Evolutionary conservation across 208 protist genomes (phyloP).

Genomic region (Trypanosoma avium): DNA sequence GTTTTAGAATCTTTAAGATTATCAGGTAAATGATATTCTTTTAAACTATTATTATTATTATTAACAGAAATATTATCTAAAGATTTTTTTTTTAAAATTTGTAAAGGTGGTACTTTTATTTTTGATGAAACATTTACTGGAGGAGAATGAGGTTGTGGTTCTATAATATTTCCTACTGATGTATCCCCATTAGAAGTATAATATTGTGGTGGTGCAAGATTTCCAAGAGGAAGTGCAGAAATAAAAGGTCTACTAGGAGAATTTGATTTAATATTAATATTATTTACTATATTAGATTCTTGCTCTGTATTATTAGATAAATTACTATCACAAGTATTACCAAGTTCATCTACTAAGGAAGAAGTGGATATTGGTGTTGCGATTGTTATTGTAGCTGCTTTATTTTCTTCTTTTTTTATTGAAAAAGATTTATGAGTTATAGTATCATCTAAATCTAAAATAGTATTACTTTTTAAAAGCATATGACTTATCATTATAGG

Average conservation of each 20-base stretch:
- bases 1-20: slow-evolving; percentile 25
- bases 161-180: too few relatives aligned
- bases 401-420: not conserved
- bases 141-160: too few relatives aligned
- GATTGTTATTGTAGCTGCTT: not conserved
- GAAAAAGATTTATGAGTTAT: not conserved
- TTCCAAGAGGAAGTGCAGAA: slow-evolving; percentile 47
- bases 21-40: not conserved
- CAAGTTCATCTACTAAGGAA: not conserved
- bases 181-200: slow-evolving; percentile 64
- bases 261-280: not conserved
- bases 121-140: not conserved
- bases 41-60: not conserved
- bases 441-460: not conserved
- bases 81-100: too few relatives aligned
- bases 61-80: too few relatives aligned
- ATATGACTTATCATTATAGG: slow-evolving; percentile 57
- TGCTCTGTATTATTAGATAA: not conserved
- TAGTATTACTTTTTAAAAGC: slow-evolving; percentile 8
- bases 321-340: not conserved
- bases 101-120: slow-evolving; percentile 8
- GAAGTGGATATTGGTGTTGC: not conserved
- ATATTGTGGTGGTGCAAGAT: slow-evolving; percentile 55
- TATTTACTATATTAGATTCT: not conserved
- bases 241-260: slow-evolving; percentile 26